Evolutionary conservation across 441 rosid species (phyloP).

Genomic region (Erodium texanum): DNA sequence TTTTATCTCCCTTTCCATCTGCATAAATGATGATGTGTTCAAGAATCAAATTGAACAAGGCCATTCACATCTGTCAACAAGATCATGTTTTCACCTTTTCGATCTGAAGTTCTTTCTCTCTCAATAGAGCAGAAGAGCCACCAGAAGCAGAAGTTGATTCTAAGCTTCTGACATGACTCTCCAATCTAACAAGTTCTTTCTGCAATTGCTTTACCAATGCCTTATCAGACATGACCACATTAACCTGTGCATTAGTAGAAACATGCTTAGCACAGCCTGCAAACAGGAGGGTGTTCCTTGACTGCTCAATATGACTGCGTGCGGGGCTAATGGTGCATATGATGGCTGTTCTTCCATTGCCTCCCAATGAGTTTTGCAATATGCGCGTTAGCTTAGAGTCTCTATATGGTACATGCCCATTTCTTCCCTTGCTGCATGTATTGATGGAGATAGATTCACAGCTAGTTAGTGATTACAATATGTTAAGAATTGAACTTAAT

Average conservation of each 20-base stretch:
- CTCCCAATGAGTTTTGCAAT: conserved; percentile 75
- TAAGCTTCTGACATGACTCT: conserved; percentile 44
- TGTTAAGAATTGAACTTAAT: background rate
- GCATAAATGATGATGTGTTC: conserved; percentile 13
- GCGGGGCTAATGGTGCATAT: conserved; percentile 77
- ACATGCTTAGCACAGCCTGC: conserved; percentile 84
- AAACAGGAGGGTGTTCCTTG: conserved; percentile 71
- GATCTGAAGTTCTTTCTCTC: conserved; percentile 56
- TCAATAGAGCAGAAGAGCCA: conserved; percentile 35
- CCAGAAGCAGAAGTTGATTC: conserved; percentile 31
- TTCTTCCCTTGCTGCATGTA: conserved; percentile 68
- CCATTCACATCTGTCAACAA: background rate
- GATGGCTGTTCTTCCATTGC: conserved; percentile 84
- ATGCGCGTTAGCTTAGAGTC: conserved; percentile 92
- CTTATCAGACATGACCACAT: conserved; percentile 77
- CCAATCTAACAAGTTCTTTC: conserved; percentile 70
- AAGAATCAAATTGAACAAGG: background rate
- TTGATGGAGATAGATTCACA: background rate
- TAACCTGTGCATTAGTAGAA: conserved; percentile 65
- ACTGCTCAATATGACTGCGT: conserved; percentile 60
- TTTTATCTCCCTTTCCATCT: conserved; percentile 61
- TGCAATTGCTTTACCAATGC: conserved; percentile 85
- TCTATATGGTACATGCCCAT: conserved; percentile 70
- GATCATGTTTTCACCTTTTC: conserved; percentile 41
- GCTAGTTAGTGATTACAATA: background rate